These are phyloP conservation scores for Achaetomium macrosporum DNA, from an alignment of 2,329 filamentous ascomycete species.

Conservation along the genomic window DNA sequence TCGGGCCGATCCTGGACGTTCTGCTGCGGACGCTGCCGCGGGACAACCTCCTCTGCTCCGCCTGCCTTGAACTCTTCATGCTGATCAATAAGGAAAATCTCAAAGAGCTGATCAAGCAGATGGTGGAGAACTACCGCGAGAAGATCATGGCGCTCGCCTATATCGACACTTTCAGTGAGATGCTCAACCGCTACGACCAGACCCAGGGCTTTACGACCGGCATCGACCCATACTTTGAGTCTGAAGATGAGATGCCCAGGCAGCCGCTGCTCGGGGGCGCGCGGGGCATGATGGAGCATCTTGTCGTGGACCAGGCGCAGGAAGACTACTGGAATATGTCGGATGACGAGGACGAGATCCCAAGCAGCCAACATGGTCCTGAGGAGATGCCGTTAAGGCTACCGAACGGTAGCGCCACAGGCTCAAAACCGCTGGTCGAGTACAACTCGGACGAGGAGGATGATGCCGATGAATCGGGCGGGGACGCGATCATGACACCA, in stretches of 20 bases:
- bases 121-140: slow-evolving; percentile 79
- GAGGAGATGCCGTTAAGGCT: slow-evolving; percentile 31
- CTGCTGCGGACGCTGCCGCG: slow-evolving; percentile 80
- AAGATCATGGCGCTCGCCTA: slow-evolving; percentile 71
- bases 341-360: slow-evolving; percentile 71
- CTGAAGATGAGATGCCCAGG: slow-evolving; percentile 52
- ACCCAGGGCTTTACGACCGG: slow-evolving; percentile 61
- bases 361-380: background rate
- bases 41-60: slow-evolving; percentile 90
- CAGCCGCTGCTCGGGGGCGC: slow-evolving; percentile 33
- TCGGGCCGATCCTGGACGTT: slow-evolving; percentile 80
- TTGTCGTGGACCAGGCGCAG: slow-evolving; percentile 67
- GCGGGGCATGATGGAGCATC: slow-evolving; percentile 66
- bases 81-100: slow-evolving; percentile 77
- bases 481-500: slow-evolving; percentile 37
- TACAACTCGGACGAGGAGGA: slow-evolving; percentile 78
- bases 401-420: slow-evolving; percentile 55
- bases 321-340: slow-evolving; percentile 92
- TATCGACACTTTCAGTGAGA: slow-evolving; percentile 73
- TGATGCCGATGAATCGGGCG: slow-evolving; percentile 59
- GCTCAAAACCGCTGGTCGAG: slow-evolving; percentile 75
- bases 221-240: slow-evolving; percentile 64
- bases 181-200: slow-evolving; percentile 74
- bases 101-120: slow-evolving; percentile 73
- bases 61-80: slow-evolving; percentile 89